A percentile compares a stretch with the other conserved stretches of the same genome.
phyloP scores from a whole-genome alignment of 2,329 filamentous ascomycete genomes.

The Colletotrichum sp. region DNA sequence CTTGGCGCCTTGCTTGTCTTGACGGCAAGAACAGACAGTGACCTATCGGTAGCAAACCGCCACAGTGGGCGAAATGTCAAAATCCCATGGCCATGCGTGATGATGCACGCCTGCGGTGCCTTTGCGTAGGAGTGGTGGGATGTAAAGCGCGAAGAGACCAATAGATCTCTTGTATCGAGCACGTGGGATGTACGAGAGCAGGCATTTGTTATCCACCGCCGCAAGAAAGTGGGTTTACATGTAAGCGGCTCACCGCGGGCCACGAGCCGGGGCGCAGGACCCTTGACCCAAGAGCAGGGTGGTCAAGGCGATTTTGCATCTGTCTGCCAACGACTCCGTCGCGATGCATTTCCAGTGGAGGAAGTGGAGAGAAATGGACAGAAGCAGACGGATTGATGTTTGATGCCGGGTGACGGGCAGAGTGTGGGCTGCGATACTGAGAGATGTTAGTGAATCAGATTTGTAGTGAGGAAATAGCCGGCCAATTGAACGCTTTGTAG shows the following conservation, averaged over 20 bases:
- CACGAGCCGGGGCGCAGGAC: slow-evolving; percentile 4
- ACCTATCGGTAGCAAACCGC: slow-evolving; percentile 13
- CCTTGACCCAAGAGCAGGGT: neutral
- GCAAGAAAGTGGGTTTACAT: neutral
- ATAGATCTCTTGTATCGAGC: neutral
- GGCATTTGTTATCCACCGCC: slow-evolving; percentile 12
- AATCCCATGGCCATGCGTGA: neutral
- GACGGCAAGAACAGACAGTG: neutral
- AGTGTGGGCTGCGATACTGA: neutral
- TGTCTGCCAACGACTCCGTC: neutral
- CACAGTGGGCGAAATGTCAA: neutral
- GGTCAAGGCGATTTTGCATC: slow-evolving; percentile 2
- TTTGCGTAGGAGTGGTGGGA: neutral
- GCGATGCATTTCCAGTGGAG: neutral
- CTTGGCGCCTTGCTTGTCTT: slow-evolving; percentile 8
- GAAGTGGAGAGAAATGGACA: neutral
- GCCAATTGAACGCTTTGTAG: neutral
- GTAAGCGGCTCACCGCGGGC: neutral
- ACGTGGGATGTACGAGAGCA: slow-evolving; percentile 10
- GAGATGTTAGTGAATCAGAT: neutral
- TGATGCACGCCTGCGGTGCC: slow-evolving; percentile 2
- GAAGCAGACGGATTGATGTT: neutral
- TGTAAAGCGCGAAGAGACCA: neutral
- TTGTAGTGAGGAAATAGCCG: neutral
- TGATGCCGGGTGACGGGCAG: neutral